Conservation (phyloP, 2,329 filamentous ascomycete genomes). For the Pseudogymnoascus sp. region DNA sequence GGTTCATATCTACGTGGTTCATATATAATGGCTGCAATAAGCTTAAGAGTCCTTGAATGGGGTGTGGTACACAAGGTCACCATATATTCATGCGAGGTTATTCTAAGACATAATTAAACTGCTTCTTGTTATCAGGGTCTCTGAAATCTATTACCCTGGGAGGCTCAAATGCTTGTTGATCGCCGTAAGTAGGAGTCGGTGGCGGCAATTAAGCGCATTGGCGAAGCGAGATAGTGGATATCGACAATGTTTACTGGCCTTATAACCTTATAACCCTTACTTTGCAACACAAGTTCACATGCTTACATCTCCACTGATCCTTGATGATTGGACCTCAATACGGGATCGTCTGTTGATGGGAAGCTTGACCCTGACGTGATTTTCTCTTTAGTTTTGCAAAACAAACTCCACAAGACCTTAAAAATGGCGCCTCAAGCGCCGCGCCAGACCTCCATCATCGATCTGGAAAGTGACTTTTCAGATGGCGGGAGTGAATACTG, state of each 20-base stretch:
- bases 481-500: constrained; percentile 1
- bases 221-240: constrained; percentile 7
- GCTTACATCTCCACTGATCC: not conserved
- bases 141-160: not conserved
- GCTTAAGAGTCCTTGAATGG: not conserved
- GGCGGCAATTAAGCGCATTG: not conserved
- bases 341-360: not conserved
- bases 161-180: not conserved
- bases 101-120: not conserved
- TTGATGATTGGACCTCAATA: not conserved
- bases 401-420: not conserved
- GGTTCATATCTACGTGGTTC: not conserved
- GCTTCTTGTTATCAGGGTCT: not conserved
- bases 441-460: not conserved
- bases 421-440: not conserved
- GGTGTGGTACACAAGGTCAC: not conserved
- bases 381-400: not conserved
- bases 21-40: not conserved
- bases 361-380: not conserved
- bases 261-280: not conserved
- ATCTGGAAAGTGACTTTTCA: not conserved
- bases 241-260: constrained; percentile 1
- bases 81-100: not conserved
- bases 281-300: not conserved
- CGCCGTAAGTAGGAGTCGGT: not conserved